Evolutionary conservation across 2,329 filamentous ascomycete genomes (phyloP).

Genomic region (Fusarium fracticaudum): DNA sequence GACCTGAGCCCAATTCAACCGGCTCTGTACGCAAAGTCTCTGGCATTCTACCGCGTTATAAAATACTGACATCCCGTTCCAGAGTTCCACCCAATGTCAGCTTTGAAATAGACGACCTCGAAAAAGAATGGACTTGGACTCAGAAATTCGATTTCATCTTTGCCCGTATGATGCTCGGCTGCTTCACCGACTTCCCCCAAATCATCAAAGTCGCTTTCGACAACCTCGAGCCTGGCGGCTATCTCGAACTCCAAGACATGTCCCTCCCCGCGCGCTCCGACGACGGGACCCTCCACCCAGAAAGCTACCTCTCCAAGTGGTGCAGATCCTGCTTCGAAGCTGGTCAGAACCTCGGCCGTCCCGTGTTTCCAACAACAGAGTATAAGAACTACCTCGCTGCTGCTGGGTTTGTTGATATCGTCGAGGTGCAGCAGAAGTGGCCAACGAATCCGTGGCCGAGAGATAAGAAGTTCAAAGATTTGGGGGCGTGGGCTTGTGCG

Average conservation of each 20-base stretch:
- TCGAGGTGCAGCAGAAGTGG: constrained; percentile 20
- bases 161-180: constrained; percentile 9
- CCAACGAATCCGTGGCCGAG: constrained; percentile 22
- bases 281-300: constrained; percentile 11
- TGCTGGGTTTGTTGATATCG: constrained; percentile 20
- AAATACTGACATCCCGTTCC: not conserved
- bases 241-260: constrained; percentile 23
- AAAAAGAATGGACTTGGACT: constrained; percentile 26
- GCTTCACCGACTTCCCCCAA: not conserved
- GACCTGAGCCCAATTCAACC: constrained; percentile 33
- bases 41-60: fast-evolving
- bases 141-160: constrained; percentile 25
- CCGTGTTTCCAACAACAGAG: not conserved
- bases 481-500: constrained; percentile 23
- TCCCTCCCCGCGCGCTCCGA: constrained; percentile 17
- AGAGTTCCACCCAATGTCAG: constrained; percentile 20
- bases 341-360: constrained; percentile 5
- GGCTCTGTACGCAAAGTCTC: not conserved
- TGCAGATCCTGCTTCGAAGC: constrained; percentile 5
- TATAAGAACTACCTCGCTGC: constrained; percentile 23
- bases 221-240: constrained; percentile 24
- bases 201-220: not conserved
- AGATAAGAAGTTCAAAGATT: constrained; percentile 10
- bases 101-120: constrained; percentile 25
- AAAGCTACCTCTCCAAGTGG: constrained; percentile 24